phyloP scores from a whole-genome alignment of 106 monocot genomes.

The Acorus gramineus region DNA sequence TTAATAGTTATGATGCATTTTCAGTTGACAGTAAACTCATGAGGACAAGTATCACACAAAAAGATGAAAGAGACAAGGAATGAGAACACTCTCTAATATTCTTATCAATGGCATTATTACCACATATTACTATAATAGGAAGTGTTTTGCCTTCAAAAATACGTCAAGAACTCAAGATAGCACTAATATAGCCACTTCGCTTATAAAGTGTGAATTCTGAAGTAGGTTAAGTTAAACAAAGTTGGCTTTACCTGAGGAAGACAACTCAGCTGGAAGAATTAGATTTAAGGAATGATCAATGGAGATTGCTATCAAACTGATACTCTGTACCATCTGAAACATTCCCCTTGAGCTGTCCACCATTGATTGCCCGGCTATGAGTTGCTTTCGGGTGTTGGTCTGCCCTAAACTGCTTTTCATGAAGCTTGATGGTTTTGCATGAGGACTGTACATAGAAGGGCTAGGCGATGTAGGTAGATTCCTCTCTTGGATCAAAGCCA shows the following conservation, averaged over 20 bases:
- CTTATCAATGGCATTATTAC: too few relatives aligned
- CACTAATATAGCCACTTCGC: too few relatives aligned
- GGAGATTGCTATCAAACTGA: constrained; percentile 67
- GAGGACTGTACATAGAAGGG: constrained; percentile 66
- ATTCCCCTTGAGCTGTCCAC: constrained; percentile 51
- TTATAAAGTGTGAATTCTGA: too few relatives aligned
- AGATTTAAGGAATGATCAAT: constrained; percentile 76
- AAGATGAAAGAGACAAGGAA: too few relatives aligned
- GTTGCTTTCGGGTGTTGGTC: constrained; percentile 50
- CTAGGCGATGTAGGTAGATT: constrained; percentile 64
- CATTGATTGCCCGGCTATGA: constrained; percentile 37
- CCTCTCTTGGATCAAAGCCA: constrained; percentile 70
- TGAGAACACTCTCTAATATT: too few relatives aligned
- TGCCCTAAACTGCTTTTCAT: constrained; percentile 61
- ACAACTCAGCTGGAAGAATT: constrained; percentile 56
- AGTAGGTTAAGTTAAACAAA: background rate
- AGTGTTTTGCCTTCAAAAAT: too few relatives aligned
- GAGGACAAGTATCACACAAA: too few relatives aligned
- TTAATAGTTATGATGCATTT: too few relatives aligned
- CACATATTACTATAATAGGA: too few relatives aligned
- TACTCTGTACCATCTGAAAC: constrained; percentile 77
- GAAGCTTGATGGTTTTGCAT: constrained; percentile 56
- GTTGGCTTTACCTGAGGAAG: constrained; percentile 33
- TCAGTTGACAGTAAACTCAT: too few relatives aligned
- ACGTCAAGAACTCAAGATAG: too few relatives aligned